phyloP scores from a whole-genome alignment of 352 stramenopile genomes.

The Globisporangium polare region DNA sequence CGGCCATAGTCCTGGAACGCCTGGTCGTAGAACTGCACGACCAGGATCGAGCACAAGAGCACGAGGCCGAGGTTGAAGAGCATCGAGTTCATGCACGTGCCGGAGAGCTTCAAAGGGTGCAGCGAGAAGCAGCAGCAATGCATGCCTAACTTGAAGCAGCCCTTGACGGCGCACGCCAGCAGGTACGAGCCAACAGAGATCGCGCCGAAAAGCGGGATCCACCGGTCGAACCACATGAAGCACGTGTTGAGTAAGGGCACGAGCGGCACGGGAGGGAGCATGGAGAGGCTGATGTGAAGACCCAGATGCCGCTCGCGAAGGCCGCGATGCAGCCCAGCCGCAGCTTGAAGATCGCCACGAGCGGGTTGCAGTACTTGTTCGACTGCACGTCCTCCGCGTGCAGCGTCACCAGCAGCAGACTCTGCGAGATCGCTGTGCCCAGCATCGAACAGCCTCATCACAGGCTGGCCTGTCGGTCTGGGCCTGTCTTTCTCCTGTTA shows the following conservation, averaged over 20 bases:
- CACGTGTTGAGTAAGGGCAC: slow-evolving; percentile 96
- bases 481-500: no score
- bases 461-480: no score
- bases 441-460: no score
- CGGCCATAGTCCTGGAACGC: slow-evolving; percentile 94
- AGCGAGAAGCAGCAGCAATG: slow-evolving; percentile 92
- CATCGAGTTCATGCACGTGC: slow-evolving; percentile 99
- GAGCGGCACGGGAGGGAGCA: slow-evolving; percentile 81
- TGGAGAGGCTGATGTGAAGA: slow-evolving; percentile 96
- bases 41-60: slow-evolving; percentile 92
- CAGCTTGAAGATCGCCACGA: slow-evolving; percentile 89
- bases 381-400: no score
- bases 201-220: slow-evolving; percentile 96
- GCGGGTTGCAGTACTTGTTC: slow-evolving; percentile 95
- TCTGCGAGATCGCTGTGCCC: no score
- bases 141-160: slow-evolving; percentile 98
- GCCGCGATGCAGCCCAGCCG: slow-evolving; percentile 73
- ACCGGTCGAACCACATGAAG: slow-evolving; percentile 96
- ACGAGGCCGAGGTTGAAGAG: slow-evolving; percentile 95
- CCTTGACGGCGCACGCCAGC: slow-evolving; percentile 93
- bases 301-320: slow-evolving; percentile 87
- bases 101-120: slow-evolving; percentile 96
- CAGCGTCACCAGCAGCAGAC: no score
- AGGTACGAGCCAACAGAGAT: slow-evolving; percentile 95
- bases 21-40: slow-evolving; percentile 94